Percentiles rank a stretch among this genome's conserved stretches.
phyloP scores from a whole-genome alignment of 805 yeast species.

The Priceomyces melissophilus region DNA sequence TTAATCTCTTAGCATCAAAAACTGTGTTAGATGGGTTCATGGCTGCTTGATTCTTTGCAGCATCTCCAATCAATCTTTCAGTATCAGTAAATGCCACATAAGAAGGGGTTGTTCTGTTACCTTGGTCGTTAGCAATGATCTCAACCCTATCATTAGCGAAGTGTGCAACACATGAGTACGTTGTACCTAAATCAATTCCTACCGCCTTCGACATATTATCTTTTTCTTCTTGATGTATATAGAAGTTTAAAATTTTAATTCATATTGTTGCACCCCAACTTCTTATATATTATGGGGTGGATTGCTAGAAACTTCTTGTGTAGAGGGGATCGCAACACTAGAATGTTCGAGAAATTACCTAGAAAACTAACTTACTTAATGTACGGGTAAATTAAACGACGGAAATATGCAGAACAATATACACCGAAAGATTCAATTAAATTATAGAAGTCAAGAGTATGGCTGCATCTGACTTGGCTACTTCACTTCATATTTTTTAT shows the following conservation, averaged over 20 bases:
- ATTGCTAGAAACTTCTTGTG: constrained; percentile 7
- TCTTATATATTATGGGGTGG: constrained; percentile 3
- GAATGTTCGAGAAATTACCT: constrained; percentile 6
- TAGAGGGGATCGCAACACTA: constrained; percentile 6
- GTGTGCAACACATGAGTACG: constrained; percentile 95
- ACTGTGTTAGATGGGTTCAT: constrained; percentile 90
- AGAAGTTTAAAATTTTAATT: background rate
- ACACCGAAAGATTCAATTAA: too few species aligned
- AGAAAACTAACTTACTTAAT: background rate
- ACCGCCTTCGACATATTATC: constrained; percentile 48
- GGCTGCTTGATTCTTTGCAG: constrained; percentile 97
- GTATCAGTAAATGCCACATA: constrained; percentile 92
- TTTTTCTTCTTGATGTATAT: background rate
- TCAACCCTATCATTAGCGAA: constrained; percentile 90
- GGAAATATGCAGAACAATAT: background rate
- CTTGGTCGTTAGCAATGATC: constrained; percentile 96
- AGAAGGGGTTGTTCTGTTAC: constrained; percentile 97
- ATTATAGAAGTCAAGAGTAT: too few species aligned
- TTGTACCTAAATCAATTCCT: constrained; percentile 96
- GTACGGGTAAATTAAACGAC: background rate
- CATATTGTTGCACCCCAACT: background rate
- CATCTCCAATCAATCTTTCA: constrained; percentile 93
- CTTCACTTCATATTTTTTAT: background rate
- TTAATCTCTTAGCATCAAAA: constrained; percentile 87
- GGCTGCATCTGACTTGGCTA: too few species aligned